Base-by-base conservation (phyloP, 108 stramenopile genomes). In the Epithemia pelagica region DNA sequence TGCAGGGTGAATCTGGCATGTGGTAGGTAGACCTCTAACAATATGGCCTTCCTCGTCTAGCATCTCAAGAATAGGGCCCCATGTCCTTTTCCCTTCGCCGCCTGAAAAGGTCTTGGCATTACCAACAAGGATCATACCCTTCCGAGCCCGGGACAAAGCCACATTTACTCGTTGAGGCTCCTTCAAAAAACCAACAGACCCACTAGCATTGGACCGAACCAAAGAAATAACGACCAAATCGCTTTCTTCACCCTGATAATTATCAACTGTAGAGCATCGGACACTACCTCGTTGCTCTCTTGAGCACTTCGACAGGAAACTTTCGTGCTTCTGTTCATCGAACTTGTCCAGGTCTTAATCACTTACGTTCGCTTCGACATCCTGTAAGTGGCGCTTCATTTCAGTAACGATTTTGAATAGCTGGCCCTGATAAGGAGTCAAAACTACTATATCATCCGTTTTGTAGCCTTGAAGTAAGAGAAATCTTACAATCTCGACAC, bases 161-260 rank as follows among this genome's bases (percentile, higher is more conserved):
- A 96, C 96, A 72, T 96, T 96, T n/a, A 95, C 76, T 1, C 94
- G 79, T 26, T 94, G 84, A 8, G 74, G 65, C 53, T 96, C 96
- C 30, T 79, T 76, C 3, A 96, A 71, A 71, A 96, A 96, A 0
- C 96, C 94, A 31, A 96, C 89, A 22, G 28, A 31, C 0, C 86
- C 81, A 28, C 51, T 23, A 32, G 81, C 78, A 46, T 84, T 84
- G 46, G 75, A 85, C 46, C 94, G 76, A 25, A 93, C 90, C 10
- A 96, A 66, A 15, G 78, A 82, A 2, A 94, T 73, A 2, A 96
- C 69, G 33, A 96, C 80, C 59, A 84, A 82, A 53, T 96, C 94
- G 23, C 79, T 74, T 75, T 96, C 96, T 62, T 93, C 92, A 22
- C 96, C 96, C 73, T 96, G 96, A 46, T 83, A 95, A 29, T 93